Evolutionary conservation across 2,329 filamentous ascomycete genomes (phyloP).

Genomic region (Aspergillus persii): DNA sequence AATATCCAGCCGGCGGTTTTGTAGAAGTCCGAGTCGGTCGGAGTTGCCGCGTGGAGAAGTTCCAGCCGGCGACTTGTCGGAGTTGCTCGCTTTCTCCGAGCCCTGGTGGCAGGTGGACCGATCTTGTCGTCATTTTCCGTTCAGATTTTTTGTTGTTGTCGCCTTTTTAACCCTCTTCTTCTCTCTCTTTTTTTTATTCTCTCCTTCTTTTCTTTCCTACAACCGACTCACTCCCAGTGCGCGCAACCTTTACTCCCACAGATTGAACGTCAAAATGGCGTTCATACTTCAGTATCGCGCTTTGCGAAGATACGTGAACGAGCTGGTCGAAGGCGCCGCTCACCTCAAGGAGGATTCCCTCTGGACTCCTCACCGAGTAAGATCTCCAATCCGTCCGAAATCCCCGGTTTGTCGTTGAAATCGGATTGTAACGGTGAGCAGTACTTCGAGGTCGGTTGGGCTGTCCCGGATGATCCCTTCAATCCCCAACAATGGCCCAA

Average conservation of each 20-base stretch:
- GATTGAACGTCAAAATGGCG: not conserved
- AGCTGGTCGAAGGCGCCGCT: not conserved
- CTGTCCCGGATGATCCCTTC: slow-evolving; percentile 28
- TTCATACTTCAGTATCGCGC: not conserved
- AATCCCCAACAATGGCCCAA: slow-evolving; percentile 43
- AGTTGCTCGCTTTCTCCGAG: not conserved
- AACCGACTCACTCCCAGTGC: not conserved
- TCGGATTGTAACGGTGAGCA: slow-evolving; percentile 3
- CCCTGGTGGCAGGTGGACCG: no score
- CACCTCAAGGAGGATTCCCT: not conserved
- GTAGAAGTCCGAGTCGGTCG: not conserved
- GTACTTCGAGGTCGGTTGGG: slow-evolving; percentile 34
- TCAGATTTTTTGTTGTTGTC: not conserved
- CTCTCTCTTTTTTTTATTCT: not conserved
- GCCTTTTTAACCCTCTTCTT: not conserved
- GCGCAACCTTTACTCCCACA: not conserved
- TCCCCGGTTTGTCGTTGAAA: slow-evolving; percentile 2
- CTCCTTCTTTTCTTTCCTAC: not conserved
- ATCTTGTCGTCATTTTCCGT: not conserved
- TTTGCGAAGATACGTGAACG: not conserved
- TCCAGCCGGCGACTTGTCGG: not conserved
- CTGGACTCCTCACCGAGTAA: not conserved
- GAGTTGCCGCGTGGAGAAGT: not conserved
- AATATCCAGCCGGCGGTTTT: not conserved
- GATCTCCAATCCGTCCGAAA: not conserved